phyloP scores from a whole-genome alignment of 352 stramenopile genomes.

The Thraustochytrium sp. region DNA sequence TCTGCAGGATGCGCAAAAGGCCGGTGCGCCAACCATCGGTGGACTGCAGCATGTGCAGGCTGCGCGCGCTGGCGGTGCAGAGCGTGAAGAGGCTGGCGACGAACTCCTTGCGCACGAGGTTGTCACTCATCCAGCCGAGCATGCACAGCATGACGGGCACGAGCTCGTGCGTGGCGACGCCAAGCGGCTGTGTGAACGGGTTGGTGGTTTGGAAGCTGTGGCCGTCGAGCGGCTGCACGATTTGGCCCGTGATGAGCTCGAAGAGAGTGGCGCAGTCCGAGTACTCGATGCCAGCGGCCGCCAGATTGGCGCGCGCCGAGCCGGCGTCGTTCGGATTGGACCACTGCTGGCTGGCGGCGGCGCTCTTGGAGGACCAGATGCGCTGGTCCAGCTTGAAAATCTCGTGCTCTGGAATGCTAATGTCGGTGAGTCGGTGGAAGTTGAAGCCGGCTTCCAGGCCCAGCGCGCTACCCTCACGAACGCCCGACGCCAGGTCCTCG shows the following conservation, averaged over 20 bases:
- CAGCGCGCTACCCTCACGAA: slow-evolving; percentile 10
- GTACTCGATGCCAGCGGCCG: slow-evolving; percentile 29
- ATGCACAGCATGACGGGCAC: slow-evolving; percentile 28
- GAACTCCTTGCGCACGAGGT: slow-evolving; percentile 24
- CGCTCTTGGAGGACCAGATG: slow-evolving; percentile 1
- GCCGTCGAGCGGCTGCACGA: background rate
- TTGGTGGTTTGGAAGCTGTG: slow-evolving; percentile 11
- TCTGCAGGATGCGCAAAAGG: slow-evolving; percentile 28
- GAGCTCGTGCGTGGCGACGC: background rate
- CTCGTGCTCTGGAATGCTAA: slow-evolving; percentile 27
- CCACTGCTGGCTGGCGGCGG: background rate
- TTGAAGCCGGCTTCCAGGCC: background rate
- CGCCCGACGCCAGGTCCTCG: background rate
- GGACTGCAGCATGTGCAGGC: background rate
- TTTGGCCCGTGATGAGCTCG: slow-evolving; percentile 6
- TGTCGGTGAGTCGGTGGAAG: slow-evolving; percentile 9
- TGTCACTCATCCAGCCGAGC: slow-evolving; percentile 31
- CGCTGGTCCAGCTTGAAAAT: background rate
- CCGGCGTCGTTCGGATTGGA: background rate
- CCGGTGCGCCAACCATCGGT: background rate
- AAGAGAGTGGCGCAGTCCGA: slow-evolving; percentile 23
- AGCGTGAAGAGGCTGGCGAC: slow-evolving; percentile 20
- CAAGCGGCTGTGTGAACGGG: background rate
- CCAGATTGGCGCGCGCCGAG: background rate
- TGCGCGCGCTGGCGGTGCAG: background rate